These are phyloP conservation scores for Bonnemaisonia californica DNA, from an alignment of 31 red algal species.

Conservation along the genomic window DNA sequence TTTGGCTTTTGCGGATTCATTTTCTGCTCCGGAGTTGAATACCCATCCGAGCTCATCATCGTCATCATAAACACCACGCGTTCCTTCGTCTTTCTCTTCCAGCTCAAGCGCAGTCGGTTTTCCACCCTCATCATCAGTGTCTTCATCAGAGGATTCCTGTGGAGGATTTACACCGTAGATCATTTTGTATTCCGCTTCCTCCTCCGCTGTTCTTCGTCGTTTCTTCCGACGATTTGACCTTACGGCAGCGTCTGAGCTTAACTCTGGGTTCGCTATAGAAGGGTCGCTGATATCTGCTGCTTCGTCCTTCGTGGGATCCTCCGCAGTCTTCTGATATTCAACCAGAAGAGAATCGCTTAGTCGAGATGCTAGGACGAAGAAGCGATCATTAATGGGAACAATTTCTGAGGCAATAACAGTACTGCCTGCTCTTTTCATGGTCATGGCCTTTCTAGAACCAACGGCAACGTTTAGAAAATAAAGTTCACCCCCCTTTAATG, in stretches of 20 bases:
- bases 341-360: slow-evolving; percentile 77
- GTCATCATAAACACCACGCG: slow-evolving; percentile 79
- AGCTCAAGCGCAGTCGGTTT: slow-evolving; percentile 44
- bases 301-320: slow-evolving; percentile 17
- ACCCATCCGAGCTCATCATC: slow-evolving; percentile 81
- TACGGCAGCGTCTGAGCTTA: neutral
- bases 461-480: slow-evolving; percentile 80
- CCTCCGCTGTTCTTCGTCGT: slow-evolving; percentile 56
- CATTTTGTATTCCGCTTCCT: slow-evolving; percentile 81
- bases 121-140: slow-evolving; percentile 46
- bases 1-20: neutral
- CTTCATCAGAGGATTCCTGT: slow-evolving; percentile 60
- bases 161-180: slow-evolving; percentile 79
- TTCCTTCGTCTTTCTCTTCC: slow-evolving; percentile 72
- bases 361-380: slow-evolving; percentile 80
- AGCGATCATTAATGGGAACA: slow-evolving; percentile 76
- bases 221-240: slow-evolving; percentile 31
- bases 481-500: slow-evolving; percentile 94
- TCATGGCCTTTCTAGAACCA: slow-evolving; percentile 60
- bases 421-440: slow-evolving; percentile 83
- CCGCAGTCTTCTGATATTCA: slow-evolving; percentile 57
- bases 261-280: neutral
- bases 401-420: slow-evolving; percentile 83
- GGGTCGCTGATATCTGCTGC: neutral
- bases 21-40: slow-evolving; percentile 54